A percentile compares a stretch with the other conserved stretches of the same genome.
Evolutionary conservation across 805 yeast species (phyloP).

Genomic region (Kodamaea fukazawae): DNA sequence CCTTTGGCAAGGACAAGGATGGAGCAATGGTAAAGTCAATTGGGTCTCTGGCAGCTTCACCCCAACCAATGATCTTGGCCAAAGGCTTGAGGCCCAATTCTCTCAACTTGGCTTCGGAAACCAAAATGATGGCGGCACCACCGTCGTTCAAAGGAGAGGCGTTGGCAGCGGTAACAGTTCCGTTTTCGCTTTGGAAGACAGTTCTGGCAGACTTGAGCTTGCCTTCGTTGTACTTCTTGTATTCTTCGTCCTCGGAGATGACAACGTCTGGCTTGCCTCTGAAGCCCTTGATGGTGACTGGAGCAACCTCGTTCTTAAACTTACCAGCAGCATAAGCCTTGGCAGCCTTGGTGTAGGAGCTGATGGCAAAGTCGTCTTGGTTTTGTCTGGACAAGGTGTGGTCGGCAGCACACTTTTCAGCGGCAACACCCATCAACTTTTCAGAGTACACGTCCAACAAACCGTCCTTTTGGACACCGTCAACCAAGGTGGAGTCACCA

Average conservation of each 20-base stretch:
- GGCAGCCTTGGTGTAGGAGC: conserved; percentile 83
- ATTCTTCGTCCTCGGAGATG: conserved; percentile 81
- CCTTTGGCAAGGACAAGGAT: conserved; percentile 91
- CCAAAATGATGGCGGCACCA: conserved; percentile 91
- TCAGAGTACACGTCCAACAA: conserved; percentile 87
- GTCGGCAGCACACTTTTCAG: conserved; percentile 92
- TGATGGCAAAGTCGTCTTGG: conserved; percentile 86
- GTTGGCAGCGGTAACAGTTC: conserved; percentile 96
- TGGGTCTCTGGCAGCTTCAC: conserved; percentile 96
- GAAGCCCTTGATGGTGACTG: conserved; percentile 82
- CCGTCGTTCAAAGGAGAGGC: conserved; percentile 97
- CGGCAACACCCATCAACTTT: conserved; percentile 93
- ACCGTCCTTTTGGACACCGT: conserved; percentile 92
- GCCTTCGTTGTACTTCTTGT: conserved; percentile 68
- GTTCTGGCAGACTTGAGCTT: conserved; percentile 84
- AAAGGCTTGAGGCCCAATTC: conserved; percentile 87
- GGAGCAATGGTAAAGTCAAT: conserved; percentile 96
- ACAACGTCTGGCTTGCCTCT: conserved; percentile 83
- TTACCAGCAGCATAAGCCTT: conserved; percentile 78
- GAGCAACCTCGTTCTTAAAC: conserved; percentile 78
- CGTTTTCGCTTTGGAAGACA: conserved; percentile 89
- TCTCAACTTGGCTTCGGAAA: conserved; percentile 77
- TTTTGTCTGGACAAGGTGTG: conserved; percentile 73
- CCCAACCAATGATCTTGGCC: conserved; percentile 91
- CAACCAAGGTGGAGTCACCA: conserved; percentile 77